These are phyloP conservation scores for Bimuria novae-zelandiae DNA, from an alignment of 2,329 filamentous ascomycete species.

Conservation along the genomic window DNA sequence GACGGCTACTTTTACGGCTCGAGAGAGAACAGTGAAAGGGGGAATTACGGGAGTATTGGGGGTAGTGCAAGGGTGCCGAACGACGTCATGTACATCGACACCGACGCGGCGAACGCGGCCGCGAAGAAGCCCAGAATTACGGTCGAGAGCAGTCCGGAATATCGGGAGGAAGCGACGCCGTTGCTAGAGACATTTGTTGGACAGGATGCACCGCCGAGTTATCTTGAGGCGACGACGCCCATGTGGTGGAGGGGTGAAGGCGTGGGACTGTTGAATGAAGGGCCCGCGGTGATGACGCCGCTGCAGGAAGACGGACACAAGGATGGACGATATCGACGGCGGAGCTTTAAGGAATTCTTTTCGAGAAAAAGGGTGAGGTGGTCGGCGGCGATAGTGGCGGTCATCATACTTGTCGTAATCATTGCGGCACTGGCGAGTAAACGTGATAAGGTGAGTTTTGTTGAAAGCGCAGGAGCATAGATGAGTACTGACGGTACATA, in stretches of 20 bases:
- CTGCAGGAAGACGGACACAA: slow-evolving; percentile 27
- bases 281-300: slow-evolving; percentile 17
- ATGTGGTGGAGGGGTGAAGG: slow-evolving; percentile 36
- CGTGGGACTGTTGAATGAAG: slow-evolving; percentile 27
- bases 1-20: slow-evolving; percentile 8
- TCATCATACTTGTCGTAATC: slow-evolving; percentile 30
- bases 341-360: slow-evolving; percentile 26
- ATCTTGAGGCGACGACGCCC: slow-evolving; percentile 43
- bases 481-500: not conserved
- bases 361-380: slow-evolving; percentile 29
- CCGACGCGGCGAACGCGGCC: slow-evolving; percentile 35
- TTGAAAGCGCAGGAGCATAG: not conserved
- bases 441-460: slow-evolving; percentile 24
- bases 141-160: slow-evolving; percentile 19
- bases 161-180: slow-evolving; percentile 27
- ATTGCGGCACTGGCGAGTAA: slow-evolving; percentile 27
- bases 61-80: not conserved
- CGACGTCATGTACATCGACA: slow-evolving; percentile 40
- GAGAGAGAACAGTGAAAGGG: not conserved
- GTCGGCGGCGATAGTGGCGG: slow-evolving; percentile 21
- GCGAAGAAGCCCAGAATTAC: slow-evolving; percentile 24
- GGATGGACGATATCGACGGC: slow-evolving; percentile 26
- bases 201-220: slow-evolving; percentile 32
- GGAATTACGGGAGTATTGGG: no score
- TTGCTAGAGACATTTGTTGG: slow-evolving; percentile 32